phyloP scores from a whole-genome alignment of 805 yeast species.

The Candida argentea region DNA sequence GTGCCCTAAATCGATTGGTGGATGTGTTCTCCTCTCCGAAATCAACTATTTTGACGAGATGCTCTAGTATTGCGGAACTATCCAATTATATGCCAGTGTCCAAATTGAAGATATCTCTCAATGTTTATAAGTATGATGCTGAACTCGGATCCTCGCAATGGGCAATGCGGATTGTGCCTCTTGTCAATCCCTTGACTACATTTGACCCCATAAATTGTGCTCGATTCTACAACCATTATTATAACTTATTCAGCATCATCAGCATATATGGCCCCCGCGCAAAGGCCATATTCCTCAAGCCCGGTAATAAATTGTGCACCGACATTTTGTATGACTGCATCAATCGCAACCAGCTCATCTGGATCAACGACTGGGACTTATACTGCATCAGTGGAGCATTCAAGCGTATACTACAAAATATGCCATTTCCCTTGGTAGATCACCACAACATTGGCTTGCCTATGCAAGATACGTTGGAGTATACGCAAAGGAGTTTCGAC shows the following conservation, averaged over 20 bases:
- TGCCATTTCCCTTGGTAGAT: slow-evolving; percentile 47
- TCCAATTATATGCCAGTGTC: slow-evolving; percentile 64
- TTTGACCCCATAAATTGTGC: slow-evolving; percentile 11
- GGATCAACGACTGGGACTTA: slow-evolving; percentile 49
- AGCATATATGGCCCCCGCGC: slow-evolving; percentile 29
- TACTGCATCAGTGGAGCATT: slow-evolving; percentile 38
- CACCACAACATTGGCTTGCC: slow-evolving; percentile 42
- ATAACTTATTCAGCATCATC: slow-evolving; percentile 42
- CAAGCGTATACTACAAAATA: slow-evolving; percentile 38
- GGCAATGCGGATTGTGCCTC: slow-evolving; percentile 10
- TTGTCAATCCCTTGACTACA: slow-evolving; percentile 13
- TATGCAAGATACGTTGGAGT: slow-evolving; percentile 36
- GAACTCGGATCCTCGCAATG: slow-evolving; percentile 27
- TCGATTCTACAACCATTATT: slow-evolving; percentile 30
- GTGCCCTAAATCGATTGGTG: slow-evolving; percentile 16
- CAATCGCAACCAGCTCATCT: slow-evolving; percentile 42
- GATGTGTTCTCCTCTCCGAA: slow-evolving; percentile 10
- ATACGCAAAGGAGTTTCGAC: slow-evolving; percentile 28
- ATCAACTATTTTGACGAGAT: slow-evolving; percentile 27
- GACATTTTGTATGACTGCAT: slow-evolving; percentile 40
- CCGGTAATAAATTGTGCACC: slow-evolving; percentile 41
- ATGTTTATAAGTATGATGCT: slow-evolving; percentile 61
- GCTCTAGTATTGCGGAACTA: slow-evolving; percentile 41
- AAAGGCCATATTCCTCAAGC: slow-evolving; percentile 44
- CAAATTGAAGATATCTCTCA: slow-evolving; percentile 61